A percentile compares a stretch with the other conserved stretches of the same genome.
These are phyloP conservation scores for Ochromonas danica DNA, from an alignment of 108 stramenopile genomes.

Conservation along the genomic window DNA sequence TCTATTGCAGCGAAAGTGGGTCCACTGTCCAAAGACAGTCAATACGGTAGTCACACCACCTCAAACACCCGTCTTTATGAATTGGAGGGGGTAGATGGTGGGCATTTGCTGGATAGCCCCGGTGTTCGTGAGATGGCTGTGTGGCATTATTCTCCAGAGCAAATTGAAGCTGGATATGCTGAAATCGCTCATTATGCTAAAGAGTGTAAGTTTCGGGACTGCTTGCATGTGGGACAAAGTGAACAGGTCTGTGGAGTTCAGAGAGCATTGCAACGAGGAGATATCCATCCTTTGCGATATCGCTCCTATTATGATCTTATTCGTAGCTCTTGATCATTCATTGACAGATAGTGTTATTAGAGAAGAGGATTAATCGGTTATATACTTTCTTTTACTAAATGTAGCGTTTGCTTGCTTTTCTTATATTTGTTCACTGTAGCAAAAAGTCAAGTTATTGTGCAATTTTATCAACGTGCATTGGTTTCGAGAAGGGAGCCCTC, in stretches of 20 bases:
- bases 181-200: neutral
- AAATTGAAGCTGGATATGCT: neutral
- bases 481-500: too few species aligned
- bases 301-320: neutral
- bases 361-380: too few species aligned
- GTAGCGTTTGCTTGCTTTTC: too few species aligned
- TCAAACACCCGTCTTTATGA: constrained; percentile 21
- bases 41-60: constrained; percentile 18
- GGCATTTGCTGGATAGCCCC: neutral
- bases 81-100: neutral
- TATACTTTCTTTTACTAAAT: too few species aligned
- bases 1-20: neutral
- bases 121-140: neutral
- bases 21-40: neutral
- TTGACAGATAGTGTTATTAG: too few species aligned
- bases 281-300: neutral
- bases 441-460: too few species aligned
- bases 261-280: neutral
- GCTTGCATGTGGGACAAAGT: neutral
- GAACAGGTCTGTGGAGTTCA: neutral
- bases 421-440: too few species aligned
- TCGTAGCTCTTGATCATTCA: too few species aligned
- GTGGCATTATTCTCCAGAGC: neutral
- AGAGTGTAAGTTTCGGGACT: neutral
- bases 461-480: too few species aligned